Conservation (phyloP, 1,139 yeast species). For the Pneumocystis wakefieldiae region DNA sequence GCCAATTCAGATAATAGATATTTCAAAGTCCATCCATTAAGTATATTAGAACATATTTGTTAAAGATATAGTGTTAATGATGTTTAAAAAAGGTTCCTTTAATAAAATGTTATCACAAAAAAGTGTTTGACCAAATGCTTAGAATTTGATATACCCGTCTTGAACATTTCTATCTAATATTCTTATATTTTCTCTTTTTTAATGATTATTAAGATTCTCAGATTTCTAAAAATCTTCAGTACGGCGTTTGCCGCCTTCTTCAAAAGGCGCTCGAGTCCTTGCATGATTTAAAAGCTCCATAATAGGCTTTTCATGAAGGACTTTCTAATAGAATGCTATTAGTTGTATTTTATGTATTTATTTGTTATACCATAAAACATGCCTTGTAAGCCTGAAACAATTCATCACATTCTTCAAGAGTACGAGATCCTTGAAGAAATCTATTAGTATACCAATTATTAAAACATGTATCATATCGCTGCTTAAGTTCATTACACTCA, state of each 20-base stretch:
- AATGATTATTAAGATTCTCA: neutral
- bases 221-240: neutral
- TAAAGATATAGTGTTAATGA: no score
- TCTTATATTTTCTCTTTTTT: neutral
- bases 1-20: neutral
- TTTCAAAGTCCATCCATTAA: neutral
- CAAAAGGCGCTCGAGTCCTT: neutral
- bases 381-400: constrained; percentile 10
- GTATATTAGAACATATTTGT: neutral
- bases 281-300: neutral
- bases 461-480: constrained; percentile 13
- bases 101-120: no score
- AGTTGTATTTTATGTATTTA: neutral
- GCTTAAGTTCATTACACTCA: constrained; percentile 11
- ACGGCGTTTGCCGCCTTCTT: neutral
- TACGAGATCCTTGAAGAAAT: constrained; percentile 11
- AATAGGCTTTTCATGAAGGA: neutral
- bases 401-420: constrained; percentile 11
- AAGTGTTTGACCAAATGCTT: neutral
- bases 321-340: neutral
- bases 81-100: no score
- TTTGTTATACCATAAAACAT: constrained; percentile 4
- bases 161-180: neutral
- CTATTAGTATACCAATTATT: constrained; percentile 13
- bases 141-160: neutral